Base-by-base conservation (phyloP, 2,329 filamentous ascomycete species). In the Alternaria panax region DNA sequence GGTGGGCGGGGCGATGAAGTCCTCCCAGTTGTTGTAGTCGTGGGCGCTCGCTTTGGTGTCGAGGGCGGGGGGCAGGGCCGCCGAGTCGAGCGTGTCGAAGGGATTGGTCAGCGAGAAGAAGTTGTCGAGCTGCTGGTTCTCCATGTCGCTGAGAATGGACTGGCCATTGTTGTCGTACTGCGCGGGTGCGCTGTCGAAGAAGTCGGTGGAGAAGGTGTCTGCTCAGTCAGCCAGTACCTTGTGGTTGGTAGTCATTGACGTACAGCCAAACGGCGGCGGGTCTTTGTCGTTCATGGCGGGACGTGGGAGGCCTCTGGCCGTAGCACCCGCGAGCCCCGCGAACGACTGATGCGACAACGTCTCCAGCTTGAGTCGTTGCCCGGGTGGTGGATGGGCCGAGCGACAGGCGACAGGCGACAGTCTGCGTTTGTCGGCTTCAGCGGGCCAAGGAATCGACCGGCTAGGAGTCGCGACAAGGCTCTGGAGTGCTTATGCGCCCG, bases 241-340 rank as follows among this genome's bases (percentile, higher is more conserved):
- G 27, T 16, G 47, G 16, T 36, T n/a, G 27, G 9, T 43, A 34
- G n/a, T 34, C 12, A 24, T 25, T 45, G 27, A 28, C 43, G 57
- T 71, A 75, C 73, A 77, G 63, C 75, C 75, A 67, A 78, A 78
- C 14, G 75, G 75, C 63, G 65, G 62, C 41, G 72, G 65, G 46
- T 74, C 73, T 51, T 74, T 72, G 55, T 73, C 67, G 67, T 71
- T 68, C 75, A 77, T 77, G 69, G 66, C 67, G 61, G 64, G 50
- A 41, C 59, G 68, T 61, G 63, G 54, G 53, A 64, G 68, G 67
- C 66, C 59, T 65, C 56, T 71, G 63, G 66, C 67, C 60, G 63
- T 56, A 59, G 60, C 66, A 62, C 63, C 66, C 65, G 63, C 73
- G 65, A 68, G 61, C 59, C 65, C 64, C 68, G 66, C 63, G 60